Conservation (phyloP, 169 alveolate genomes). For the Eimeria falciformis region DNA sequence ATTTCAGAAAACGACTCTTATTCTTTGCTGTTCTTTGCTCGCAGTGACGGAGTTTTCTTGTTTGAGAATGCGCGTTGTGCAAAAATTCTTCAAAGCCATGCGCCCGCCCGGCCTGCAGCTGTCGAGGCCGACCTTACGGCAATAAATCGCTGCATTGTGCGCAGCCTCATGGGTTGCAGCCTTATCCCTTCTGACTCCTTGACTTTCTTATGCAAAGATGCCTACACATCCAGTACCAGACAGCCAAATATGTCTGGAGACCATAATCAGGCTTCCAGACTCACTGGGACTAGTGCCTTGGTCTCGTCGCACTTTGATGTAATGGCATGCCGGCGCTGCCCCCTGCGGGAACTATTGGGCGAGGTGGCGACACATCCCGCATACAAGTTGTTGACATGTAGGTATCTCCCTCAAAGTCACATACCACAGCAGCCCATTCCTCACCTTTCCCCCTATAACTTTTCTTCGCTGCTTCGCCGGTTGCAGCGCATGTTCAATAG, state of each 20-base stretch:
- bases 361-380: constrained; percentile 61
- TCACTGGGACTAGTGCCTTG: neutral
- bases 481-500: constrained; percentile 63
- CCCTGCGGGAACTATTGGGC: constrained; percentile 40
- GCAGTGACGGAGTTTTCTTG: constrained; percentile 58
- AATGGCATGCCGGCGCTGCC: neutral
- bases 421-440: neutral
- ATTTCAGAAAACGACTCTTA: constrained; percentile 4
- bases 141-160: constrained; percentile 60
- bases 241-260: neutral
- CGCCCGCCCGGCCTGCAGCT: neutral
- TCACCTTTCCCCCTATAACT: constrained; percentile 23
- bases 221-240: neutral
- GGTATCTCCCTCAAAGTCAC: constrained; percentile 60
- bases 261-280: neutral
- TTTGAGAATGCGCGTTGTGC: constrained; percentile 59
- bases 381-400: constrained; percentile 60
- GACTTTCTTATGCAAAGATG: neutral
- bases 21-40: neutral
- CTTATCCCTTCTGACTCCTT: constrained; percentile 33
- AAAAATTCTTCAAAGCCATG: constrained; percentile 33
- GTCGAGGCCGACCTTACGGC: constrained; percentile 29
- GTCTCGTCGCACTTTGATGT: too few species aligned
- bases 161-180: constrained; percentile 53
- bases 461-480: constrained; percentile 37